phyloP scores from a whole-genome alignment of 2,329 filamentous ascomycete species.

The Sporothrix pallida region DNA sequence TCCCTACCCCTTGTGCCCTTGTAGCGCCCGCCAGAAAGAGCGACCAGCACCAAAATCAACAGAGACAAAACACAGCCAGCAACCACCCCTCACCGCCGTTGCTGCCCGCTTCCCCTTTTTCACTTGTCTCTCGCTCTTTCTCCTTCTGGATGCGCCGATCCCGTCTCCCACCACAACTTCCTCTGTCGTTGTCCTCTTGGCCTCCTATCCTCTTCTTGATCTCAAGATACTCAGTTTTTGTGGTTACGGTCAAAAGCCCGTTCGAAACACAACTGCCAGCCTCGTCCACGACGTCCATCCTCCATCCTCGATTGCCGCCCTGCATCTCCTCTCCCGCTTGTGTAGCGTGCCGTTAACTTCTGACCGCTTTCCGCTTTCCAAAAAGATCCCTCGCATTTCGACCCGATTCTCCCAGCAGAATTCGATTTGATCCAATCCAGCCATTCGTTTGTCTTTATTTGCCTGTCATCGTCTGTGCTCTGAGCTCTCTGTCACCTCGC shows the following conservation, averaged over 20 bases:
- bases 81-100: conserved; percentile 34
- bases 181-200: not conserved
- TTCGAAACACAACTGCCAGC: not conserved
- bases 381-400: not conserved
- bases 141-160: conserved; percentile 23
- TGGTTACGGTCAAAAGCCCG: not conserved
- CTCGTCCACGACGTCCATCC: not conserved
- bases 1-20: conserved; percentile 24
- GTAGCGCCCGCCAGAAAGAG: conserved; percentile 11
- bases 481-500: not conserved
- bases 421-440: not conserved
- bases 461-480: not conserved
- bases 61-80: not conserved
- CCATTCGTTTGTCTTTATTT: not conserved
- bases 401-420: not conserved
- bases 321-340: not conserved
- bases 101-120: conserved; percentile 25
- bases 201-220: not conserved
- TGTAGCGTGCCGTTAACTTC: not conserved
- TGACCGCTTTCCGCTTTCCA: conserved; percentile 3
- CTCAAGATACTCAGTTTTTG: too few relatives aligned
- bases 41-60: not conserved
- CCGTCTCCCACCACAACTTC: conserved; percentile 17
- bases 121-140: not conserved
- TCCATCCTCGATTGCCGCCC: not conserved